phyloP scores from a whole-genome alignment of 208 protist genomes.

The Crithidia expoeki region DNA sequence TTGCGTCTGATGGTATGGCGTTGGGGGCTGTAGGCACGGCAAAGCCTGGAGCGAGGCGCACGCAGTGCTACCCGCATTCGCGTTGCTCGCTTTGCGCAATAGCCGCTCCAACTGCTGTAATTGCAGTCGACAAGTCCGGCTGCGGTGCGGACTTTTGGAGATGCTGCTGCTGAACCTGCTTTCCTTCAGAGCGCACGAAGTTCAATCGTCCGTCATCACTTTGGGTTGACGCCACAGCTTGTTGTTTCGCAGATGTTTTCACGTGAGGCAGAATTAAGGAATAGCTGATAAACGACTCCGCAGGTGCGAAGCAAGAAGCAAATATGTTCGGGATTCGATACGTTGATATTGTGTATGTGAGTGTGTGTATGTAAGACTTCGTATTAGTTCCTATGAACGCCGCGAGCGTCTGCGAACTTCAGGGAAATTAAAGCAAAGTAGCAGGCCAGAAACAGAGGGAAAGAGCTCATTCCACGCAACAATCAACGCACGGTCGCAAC shows the following conservation, averaged over 20 bases:
- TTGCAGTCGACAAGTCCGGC: background rate
- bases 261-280: constrained; percentile 3
- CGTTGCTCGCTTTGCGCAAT: constrained; percentile 1
- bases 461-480: background rate
- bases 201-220: background rate
- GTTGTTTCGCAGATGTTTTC: background rate
- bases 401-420: no score
- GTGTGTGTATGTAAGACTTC: no score
- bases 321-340: no score
- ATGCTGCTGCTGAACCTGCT: background rate
- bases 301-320: background rate
- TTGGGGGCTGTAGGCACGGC: no score
- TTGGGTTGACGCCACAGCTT: background rate
- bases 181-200: background rate
- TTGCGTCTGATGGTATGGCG: background rate
- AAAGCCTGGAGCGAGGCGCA: background rate
- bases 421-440: no score
- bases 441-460: background rate
- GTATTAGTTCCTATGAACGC: no score
- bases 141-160: background rate
- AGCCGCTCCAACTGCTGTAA: background rate
- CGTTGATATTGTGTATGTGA: no score
- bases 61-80: constrained; percentile 1
- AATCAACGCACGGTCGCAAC: no score
- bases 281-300: constrained; percentile 1